Evolutionary conservation across 768 basidiomycete genomes (phyloP).

Genomic region (Glaciozyma antarctica): DNA sequence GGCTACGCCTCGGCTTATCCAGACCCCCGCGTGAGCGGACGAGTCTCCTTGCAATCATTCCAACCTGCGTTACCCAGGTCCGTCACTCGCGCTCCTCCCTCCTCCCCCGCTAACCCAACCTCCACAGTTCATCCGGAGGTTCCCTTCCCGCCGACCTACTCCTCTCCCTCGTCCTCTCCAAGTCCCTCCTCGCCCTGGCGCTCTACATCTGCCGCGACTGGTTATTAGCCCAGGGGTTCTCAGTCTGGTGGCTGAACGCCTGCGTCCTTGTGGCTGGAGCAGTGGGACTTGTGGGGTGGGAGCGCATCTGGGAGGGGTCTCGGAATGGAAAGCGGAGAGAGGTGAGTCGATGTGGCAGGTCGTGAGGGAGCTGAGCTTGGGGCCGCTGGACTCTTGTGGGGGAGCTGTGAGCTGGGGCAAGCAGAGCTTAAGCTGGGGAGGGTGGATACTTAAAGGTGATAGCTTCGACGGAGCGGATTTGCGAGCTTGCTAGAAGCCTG

Average conservation of each 20-base stretch:
- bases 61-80: not conserved
- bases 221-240: slow-evolving; percentile 26
- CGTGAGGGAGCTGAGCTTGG: no score
- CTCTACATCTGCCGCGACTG: slow-evolving; percentile 32
- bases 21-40: slow-evolving; percentile 12
- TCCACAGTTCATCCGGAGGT: not conserved
- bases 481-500: not conserved
- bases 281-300: slow-evolving; percentile 11
- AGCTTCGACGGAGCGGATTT: not conserved
- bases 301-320: slow-evolving; percentile 5
- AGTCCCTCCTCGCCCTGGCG: slow-evolving; percentile 32
- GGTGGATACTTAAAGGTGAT: no score
- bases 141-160: slow-evolving; percentile 34
- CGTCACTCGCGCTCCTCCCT: not conserved
- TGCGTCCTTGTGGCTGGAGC: slow-evolving; percentile 8
- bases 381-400: not conserved
- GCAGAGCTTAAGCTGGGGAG: not conserved
- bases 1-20: slow-evolving; percentile 21
- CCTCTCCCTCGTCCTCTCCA: slow-evolving; percentile 31
- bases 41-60: slow-evolving; percentile 11
- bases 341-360: slow-evolving; percentile 3
- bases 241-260: slow-evolving; percentile 10
- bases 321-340: slow-evolving; percentile 4
- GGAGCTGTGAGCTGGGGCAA: not conserved
- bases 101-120: not conserved